Base-by-base conservation (phyloP, 2,329 filamentous ascomycete species). In the Periconia sp. region DNA sequence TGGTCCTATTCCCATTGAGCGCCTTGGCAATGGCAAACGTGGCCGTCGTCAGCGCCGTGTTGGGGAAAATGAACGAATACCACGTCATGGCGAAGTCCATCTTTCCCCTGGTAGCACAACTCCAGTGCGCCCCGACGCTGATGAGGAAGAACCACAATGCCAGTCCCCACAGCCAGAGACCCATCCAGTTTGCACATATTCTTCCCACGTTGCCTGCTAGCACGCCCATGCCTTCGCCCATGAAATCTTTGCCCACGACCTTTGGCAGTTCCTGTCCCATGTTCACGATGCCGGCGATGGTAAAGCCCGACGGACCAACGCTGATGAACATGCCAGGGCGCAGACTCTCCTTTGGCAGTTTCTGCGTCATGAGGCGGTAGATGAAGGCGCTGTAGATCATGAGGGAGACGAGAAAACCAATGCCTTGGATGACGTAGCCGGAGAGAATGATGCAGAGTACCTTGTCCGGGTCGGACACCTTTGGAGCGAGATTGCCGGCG, bases 381-480 rank as follows among this genome's bases (percentile, higher is more conserved):
- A 95, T 82, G 63, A 92, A 94, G 36, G 89, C 87, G 1, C 87
- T 83, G 50, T 90, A 91, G 18, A 95, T 88, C 85, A 92, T 92
- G 45, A 92, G 79, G 0, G 79, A 80, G 30, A 86, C 78, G 52
- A 85, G 65, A 57, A 85, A 85, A 1, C 82, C 83, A 35, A 84
- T 79, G n/a, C 82, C 82, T 64, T 86, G 83, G 24, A 85, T 77
- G 3, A 81, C 76, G 43, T 77, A 79, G 9, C 81, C 83, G 5
- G 80, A 80, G 26, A 85, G 68, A 22, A 85, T 79, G 44, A 85
- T 78, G 3, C 71, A 66, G n/a, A 85, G 69, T 1, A 78, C 75
- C 7, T 63, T 66, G 0, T 31, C 13, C 12, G 67, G 69, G n/a
- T 55, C 34, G 1, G 69, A 57, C 3, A 81, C 58, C 35, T 79